Evolutionary conservation across 352 stramenopile species (phyloP), one percentile per base, ranked within the genome.

Genomic region (Globisporangium splendens): DNA sequence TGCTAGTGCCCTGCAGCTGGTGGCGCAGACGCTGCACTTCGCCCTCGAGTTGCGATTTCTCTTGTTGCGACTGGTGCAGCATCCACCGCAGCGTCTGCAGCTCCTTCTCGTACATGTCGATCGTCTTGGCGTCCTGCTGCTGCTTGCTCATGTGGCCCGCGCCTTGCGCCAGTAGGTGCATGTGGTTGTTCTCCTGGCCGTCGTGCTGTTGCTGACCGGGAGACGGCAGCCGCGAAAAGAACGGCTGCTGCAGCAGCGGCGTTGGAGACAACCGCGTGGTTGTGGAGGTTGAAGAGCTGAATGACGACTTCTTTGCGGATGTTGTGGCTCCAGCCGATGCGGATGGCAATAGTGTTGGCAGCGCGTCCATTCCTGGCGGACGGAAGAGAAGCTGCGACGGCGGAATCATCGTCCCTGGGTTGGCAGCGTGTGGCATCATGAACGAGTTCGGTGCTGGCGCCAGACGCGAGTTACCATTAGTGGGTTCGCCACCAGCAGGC

Each of bases 1-100:
- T n/a, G n/a, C n/a, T n/a, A n/a, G n/a, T n/a, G n/a, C 52, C 31
- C 17, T 44, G 39, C 44, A 88, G 56, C 53, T 89, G 72, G n/a
- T 76, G 65, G 22, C 77, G 77, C 60, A 93, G 60, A n/a, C 70
- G 77, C 50, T 85, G 68, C n/a, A 93, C 71, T 60, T 93, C 81
- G 46, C 51, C 65, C 50, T 84, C 73, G 2, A 93, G 70, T 56
- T 80, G 70, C 28, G 67, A 55, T 50, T 90, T 91, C 46, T 93
- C 77, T 46, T 86, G 75, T 62, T 90, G 75, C n/a, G 77, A 75
- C 59, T 90, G 76, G 42, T 89, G 72, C 47, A 93, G 63, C 60
- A 88, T 62, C 74, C 76, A 83, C 33, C 75, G 77, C 54, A 91
- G 62, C 56, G 68, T 70, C 61, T 86, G 66, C 44, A 89, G 65